Base-by-base conservation (phyloP, 345 rosid genomes). In the Eucalyptus grandis region DNA sequence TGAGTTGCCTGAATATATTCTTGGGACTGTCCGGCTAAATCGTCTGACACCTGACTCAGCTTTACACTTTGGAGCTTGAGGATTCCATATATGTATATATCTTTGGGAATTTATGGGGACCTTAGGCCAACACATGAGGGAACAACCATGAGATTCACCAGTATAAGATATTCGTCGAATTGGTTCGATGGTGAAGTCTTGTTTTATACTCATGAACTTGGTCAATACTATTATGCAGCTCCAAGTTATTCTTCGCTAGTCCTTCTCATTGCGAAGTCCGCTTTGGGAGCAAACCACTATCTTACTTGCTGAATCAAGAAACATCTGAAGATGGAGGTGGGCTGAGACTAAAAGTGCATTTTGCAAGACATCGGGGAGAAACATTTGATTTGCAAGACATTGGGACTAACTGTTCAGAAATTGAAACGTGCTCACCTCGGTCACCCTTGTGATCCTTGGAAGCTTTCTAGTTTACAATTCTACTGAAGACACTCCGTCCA, bases 1-100 rank as follows among this genome's bases (percentile, higher is more conserved):
- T 30, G 98, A 98, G 88, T 90, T 98, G 94, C 99, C 99, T 2
- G 99, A 98, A 93, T 97, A 94, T 93, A 91, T 98, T 91, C 97
- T 97, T 81, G 99, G 99, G 69, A 96, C 99, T 11, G 99, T 96
- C 85, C 93, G 98, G 87, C 93, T 98, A 51, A 97, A 95, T 89
- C 95, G 96, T n/a, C 90, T 98, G 90, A 94, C 90, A 92, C 93
- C 92, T 5, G 99, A 98, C 27, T 89, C 98, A 49, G 99, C 99
- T 12, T 89, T 93, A 37, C 91, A 92, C 31, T 91, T 96, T 90
- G 95, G 93, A 77, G 85, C 27, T 77, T 77, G 85, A 77, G 30
- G 85, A 77, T 77, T 77, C 83, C 83, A 69, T 40, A 11, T 11
- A 40, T 19, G 83, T 10, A 77, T 19, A 44, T 3, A 10, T 77